A percentile compares a stretch with the other conserved stretches of the same genome.
phyloP scores from a whole-genome alignment of 768 basidiomycete species.

The Chalciporus chontae region DNA sequence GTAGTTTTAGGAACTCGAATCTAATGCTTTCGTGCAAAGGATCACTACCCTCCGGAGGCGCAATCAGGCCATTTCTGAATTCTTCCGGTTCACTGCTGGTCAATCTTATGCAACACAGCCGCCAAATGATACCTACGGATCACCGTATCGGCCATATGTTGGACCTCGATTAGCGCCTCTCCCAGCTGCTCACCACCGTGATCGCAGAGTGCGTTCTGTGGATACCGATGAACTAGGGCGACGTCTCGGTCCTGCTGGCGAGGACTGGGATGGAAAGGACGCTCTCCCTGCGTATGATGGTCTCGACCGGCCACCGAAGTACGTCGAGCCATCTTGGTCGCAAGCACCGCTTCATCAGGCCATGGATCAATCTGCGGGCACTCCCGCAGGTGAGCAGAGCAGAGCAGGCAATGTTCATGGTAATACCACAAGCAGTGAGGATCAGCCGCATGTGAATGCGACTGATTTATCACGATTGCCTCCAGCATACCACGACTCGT shows the following conservation, averaged over 20 bases:
- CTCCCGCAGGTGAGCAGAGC: slow-evolving; percentile 1
- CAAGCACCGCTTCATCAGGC: not conserved
- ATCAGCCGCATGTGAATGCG: not conserved
- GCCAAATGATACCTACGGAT: not conserved
- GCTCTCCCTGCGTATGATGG: slow-evolving; percentile 45
- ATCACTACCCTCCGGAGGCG: slow-evolving; percentile 23
- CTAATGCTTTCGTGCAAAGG: slow-evolving; percentile 12
- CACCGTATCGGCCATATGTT: slow-evolving; percentile 11
- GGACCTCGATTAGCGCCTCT: slow-evolving; percentile 14
- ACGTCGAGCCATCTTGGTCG: slow-evolving; percentile 26
- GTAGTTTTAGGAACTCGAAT: not conserved
- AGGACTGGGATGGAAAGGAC: slow-evolving; percentile 40
- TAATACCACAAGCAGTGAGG: not conserved
- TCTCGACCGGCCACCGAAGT: slow-evolving; percentile 45
- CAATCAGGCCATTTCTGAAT: slow-evolving; percentile 14
- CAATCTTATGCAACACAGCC: slow-evolving; percentile 5
- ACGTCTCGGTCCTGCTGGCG: slow-evolving; percentile 30
- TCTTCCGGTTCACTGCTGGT: slow-evolving; percentile 13
- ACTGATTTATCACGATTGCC: not conserved
- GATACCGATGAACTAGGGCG: slow-evolving; percentile 43
- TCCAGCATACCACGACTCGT: not conserved
- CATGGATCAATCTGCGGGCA: not conserved
- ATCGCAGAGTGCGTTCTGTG: slow-evolving; percentile 28
- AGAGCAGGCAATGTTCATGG: not conserved
- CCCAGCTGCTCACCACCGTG: slow-evolving; percentile 20